Evolutionary conservation across 2,329 filamentous ascomycete species (phyloP), one percentile per base, ranked within the genome.

Genomic region (Xylariomycetidae sp.): DNA sequence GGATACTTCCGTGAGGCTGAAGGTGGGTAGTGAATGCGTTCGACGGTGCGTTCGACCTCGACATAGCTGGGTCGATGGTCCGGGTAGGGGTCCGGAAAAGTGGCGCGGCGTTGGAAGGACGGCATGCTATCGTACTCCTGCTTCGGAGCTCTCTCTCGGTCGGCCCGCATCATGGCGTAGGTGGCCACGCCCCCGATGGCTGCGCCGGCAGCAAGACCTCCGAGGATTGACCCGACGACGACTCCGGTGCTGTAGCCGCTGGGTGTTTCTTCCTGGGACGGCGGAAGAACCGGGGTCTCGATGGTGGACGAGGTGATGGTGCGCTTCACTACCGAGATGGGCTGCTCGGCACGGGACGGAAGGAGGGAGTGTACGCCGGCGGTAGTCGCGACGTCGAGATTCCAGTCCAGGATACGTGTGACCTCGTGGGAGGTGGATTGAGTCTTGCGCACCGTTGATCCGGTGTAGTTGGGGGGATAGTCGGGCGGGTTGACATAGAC

Each of bases 151-250:
- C 54, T 62, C 27, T 57, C 46, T 6, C 59, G 58, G 10, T 83
- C 79, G 38, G 70, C 69, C 44, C 74, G 78, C 43, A 78, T 70
- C 64, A 87, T 79, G 15, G 77, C 79, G 59, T 92, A 94, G 8
- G 85, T 68, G 15, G 74, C 40, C n/a, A 65, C 65, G 16, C 65
- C 67, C 10, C 64, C 82, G 25, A 85, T 66, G 8, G 82, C 83
- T 22, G 81, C 84, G 24, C 83, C 84, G 13, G 85, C 85, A 12
- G 85, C 85, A 19, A 51, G 48, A 25, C 83, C 85, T 26, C 85
- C 86, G 30, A 94, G 69, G 9, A 93, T 66, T 6, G 84, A 82
- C 6, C 86, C 84, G 28, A 92, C 70, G 25, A 89, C 69, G 14
- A 76, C 74, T 45, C 79, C 79, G 25, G 76, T 68, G 31, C 67